A percentile compares a stretch with the other conserved stretches of the same genome.
Evolutionary conservation across 2,329 filamentous ascomycete genomes (phyloP).

Genomic region (Fonsecaea erecta): DNA sequence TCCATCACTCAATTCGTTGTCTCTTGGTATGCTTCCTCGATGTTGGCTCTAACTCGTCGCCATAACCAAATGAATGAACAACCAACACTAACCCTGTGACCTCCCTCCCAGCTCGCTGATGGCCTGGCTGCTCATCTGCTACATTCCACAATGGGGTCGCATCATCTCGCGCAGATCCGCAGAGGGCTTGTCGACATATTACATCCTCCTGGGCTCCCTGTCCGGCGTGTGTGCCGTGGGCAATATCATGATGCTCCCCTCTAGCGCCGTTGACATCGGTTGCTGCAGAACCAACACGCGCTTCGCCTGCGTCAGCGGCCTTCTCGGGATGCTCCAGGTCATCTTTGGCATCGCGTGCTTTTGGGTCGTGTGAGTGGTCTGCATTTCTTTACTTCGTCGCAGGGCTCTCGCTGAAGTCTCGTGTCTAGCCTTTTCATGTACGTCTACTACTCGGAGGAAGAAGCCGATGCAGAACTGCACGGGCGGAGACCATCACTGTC

Average conservation of each 20-base stretch:
- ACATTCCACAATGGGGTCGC: constrained; percentile 23
- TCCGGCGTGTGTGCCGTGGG: constrained; percentile 26
- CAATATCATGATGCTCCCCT: constrained; percentile 28
- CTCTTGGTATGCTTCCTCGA: constrained; percentile 17
- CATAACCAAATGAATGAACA: background rate
- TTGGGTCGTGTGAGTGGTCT: constrained; percentile 21
- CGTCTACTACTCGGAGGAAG: constrained; percentile 27
- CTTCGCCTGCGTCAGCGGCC: constrained; percentile 23
- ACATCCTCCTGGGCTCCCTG: constrained; percentile 24
- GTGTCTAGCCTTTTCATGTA: constrained; percentile 23
- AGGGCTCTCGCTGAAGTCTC: background rate
- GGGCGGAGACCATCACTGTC: constrained; percentile 19
- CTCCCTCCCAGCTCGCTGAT: constrained; percentile 19
- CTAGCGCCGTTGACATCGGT: constrained; percentile 25
- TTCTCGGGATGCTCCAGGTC: constrained; percentile 25
- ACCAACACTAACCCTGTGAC: background rate
- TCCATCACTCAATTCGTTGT: constrained; percentile 24
- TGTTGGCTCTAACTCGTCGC: background rate
- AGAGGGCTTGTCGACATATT: constrained; percentile 25
- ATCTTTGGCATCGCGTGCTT: constrained; percentile 25
- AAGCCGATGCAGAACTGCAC: constrained; percentile 24
- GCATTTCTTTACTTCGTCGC: background rate
- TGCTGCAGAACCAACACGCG: constrained; percentile 25
- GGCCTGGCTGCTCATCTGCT: constrained; percentile 28
- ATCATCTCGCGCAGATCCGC: constrained; percentile 24